phyloP scores from a whole-genome alignment of 208 protist genomes.

The Kentomonas sorsogonicus region DNA sequence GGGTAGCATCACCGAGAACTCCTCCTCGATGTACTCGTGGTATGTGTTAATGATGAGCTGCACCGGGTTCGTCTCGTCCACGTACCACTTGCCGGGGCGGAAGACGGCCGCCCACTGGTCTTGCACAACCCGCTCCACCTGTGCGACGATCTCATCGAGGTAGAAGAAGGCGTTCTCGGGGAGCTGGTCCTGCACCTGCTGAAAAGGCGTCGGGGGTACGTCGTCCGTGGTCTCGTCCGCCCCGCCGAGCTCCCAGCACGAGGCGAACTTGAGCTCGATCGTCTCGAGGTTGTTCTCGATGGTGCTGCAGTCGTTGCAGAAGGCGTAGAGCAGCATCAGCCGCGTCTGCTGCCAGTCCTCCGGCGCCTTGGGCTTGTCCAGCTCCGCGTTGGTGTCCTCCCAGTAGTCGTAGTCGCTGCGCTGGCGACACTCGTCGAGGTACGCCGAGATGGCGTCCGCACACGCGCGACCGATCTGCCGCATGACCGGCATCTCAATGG shows the following conservation, averaged over 20 bases:
- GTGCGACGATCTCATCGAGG: conserved; percentile 75
- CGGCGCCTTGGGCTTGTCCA: conserved; percentile 15
- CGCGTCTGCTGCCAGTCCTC: conserved; percentile 75
- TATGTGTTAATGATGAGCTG: conserved; percentile 78
- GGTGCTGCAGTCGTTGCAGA: conserved; percentile 80
- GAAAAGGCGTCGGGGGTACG: conserved; percentile 43
- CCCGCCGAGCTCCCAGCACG: conserved; percentile 47
- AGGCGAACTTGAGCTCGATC: conserved; percentile 80
- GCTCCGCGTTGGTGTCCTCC: conserved; percentile 54
- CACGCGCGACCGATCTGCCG: conserved; percentile 69
- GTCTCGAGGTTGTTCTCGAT: conserved; percentile 86
- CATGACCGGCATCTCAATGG: conserved; percentile 70
- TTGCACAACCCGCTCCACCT: conserved; percentile 75
- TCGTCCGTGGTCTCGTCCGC: conserved; percentile 6
- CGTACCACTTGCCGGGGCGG: conserved; percentile 66
- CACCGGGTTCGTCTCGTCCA: conserved; percentile 57
- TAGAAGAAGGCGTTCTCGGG: conserved; percentile 69
- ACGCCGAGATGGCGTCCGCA: conserved; percentile 67
- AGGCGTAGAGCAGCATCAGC: conserved; percentile 77
- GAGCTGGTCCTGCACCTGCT: conserved; percentile 58
- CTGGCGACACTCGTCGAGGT: conserved; percentile 69
- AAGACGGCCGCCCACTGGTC: conserved; percentile 72
- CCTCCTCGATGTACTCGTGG: conserved; percentile 79
- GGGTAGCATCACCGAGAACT: conserved; percentile 69
- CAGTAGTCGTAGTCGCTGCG: conserved; percentile 82